A percentile compares a stretch with the other conserved stretches of the same genome.
These are phyloP conservation scores for Euphorbia schlechtendalii DNA, from an alignment of 441 rosid species.

Conservation along the genomic window DNA sequence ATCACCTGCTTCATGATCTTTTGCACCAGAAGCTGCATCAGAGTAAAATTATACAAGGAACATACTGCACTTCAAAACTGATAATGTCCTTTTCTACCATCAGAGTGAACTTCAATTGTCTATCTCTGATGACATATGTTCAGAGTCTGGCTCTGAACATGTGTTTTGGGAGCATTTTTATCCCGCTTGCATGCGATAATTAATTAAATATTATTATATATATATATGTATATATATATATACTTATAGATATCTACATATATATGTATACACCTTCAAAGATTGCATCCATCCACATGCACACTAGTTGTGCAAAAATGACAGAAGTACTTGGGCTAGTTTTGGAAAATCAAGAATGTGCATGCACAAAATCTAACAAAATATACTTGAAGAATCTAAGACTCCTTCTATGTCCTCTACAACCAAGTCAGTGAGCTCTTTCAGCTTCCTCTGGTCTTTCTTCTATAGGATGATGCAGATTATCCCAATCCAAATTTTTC, in stretches of 20 bases:
- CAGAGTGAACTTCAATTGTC: not conserved
- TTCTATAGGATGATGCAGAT: not conserved
- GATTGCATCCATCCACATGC: not conserved
- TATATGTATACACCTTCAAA: not conserved
- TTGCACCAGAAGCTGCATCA: slow-evolving; percentile 34
- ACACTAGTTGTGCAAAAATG: too few species aligned
- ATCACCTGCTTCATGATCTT: slow-evolving; percentile 40
- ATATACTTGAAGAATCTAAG: not conserved
- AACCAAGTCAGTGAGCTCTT: not conserved
- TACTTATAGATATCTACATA: too few species aligned
- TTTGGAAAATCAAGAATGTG: not conserved
- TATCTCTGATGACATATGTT: too few species aligned
- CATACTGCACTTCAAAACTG: not conserved
- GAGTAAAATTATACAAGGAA: slow-evolving; percentile 2
- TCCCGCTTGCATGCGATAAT: too few species aligned
- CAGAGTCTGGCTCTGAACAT: too few species aligned
- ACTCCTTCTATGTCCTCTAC: not conserved
- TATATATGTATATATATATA: too few species aligned
- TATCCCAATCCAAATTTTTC: not conserved
- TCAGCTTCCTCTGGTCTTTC: not conserved
- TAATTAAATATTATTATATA: too few species aligned
- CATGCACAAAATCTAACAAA: not conserved
- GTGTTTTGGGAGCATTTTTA: too few species aligned
- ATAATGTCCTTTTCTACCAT: slow-evolving; percentile 1
- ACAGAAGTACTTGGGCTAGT: not conserved